Evolutionary conservation across 805 yeast species (phyloP), one percentile per base, ranked within the genome.

Genomic region (Wickerhamiella allomyrinae): DNA sequence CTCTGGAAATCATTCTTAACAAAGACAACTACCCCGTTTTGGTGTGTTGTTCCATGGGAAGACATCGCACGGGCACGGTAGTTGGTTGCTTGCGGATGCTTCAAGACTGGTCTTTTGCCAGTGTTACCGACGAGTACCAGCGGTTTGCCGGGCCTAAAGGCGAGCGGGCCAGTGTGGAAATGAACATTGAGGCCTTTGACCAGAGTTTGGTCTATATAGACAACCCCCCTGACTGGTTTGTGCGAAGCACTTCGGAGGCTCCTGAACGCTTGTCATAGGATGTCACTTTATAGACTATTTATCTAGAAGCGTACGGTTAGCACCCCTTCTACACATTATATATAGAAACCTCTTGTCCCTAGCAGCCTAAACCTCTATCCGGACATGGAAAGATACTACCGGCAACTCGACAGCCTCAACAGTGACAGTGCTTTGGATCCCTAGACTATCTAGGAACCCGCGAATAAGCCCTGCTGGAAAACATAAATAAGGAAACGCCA

Each of bases 61-160:
- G 98, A 51, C 98, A 89, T 60, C 69, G 98, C 49, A 87, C 97
- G 0, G 98, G 98, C 1, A 87, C 97, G 0, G 95, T 91, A 3
- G 76, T 91, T 46, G 98, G 98, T 1, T 89, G 98, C 59, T 64
- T 89, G 37, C 67, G 98, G 48, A 70, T 95, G 46, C 65, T 91
- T 15, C 96, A 91, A 68, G 89, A 93, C n/a, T 89, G 98, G 98
- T 91, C 93, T 55, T 65, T 89, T 57, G 95, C 97, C n/a, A 66
- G 81, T 58, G 91, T 89, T 1, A 75, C 86, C 43, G 98, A 89
- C 58, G 98, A 89, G 58, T 89, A 89, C 57, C 70, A 97, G 52
- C 64, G 98, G 43, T 91, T 87, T 58, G 83, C 96, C 0, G 97
- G 97, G 0, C 75, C 86, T 15, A 69, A 86, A 51, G 95, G 95